A percentile compares a stretch with the other conserved stretches of the same genome.
Evolutionary conservation across 106 monocot genomes (phyloP).

Genomic region (Platanthera guangdongensis): DNA sequence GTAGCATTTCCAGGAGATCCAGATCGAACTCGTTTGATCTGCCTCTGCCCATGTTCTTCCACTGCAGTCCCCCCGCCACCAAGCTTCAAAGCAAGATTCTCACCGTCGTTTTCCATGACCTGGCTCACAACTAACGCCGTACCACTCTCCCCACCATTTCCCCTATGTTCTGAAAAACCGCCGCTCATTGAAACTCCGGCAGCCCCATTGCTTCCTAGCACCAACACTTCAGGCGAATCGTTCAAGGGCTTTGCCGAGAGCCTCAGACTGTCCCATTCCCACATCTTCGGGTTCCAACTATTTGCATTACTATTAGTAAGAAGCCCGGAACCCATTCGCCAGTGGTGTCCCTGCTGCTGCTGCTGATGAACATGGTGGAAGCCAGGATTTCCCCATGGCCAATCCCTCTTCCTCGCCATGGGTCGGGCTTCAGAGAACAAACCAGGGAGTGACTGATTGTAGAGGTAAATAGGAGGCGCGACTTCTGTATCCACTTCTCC

Average conservation of each 20-base stretch:
- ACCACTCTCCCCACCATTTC: background rate
- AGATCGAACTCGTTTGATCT: constrained; percentile 43
- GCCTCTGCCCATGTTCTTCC: constrained; percentile 25
- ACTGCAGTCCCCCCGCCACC: constrained; percentile 10
- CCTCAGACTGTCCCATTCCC: constrained; percentile 46
- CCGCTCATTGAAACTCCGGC: background rate
- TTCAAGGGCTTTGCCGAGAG: constrained; percentile 33
- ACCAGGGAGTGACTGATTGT: constrained; percentile 23
- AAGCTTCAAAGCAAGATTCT: constrained; percentile 31
- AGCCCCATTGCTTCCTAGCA: constrained; percentile 6
- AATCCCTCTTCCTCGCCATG: constrained; percentile 34
- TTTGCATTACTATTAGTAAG: background rate
- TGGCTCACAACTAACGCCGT: background rate
- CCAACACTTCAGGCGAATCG: constrained; percentile 5
- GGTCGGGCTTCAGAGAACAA: constrained; percentile 28
- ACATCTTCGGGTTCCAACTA: constrained; percentile 50
- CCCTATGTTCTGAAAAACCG: background rate
- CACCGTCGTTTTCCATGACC: constrained; percentile 13
- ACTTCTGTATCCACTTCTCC: constrained; percentile 53
- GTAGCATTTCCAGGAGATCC: constrained; percentile 44
- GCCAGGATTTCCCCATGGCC: constrained; percentile 31
- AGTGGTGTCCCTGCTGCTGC: constrained; percentile 15
- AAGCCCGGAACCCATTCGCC: background rate
- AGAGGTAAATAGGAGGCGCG: constrained; percentile 41
- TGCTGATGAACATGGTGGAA: constrained; percentile 9